phyloP scores from a whole-genome alignment of 768 basidiomycete genomes.

The Mycena leptocephala region DNA sequence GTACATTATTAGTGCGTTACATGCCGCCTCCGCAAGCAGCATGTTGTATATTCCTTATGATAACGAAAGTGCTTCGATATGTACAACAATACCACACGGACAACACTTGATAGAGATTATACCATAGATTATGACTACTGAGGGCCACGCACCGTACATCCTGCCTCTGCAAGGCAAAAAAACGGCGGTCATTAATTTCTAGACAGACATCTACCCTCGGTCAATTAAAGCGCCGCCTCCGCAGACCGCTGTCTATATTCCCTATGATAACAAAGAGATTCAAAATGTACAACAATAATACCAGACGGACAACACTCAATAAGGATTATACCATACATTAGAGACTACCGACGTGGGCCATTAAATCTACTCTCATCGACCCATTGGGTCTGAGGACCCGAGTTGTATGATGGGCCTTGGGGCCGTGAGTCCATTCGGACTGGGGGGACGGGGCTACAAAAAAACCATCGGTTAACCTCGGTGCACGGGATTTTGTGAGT shows the following conservation, averaged over 20 bases:
- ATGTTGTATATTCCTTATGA: too few relatives aligned
- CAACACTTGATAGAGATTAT: background rate
- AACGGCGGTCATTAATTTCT: background rate
- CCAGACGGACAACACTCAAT: background rate
- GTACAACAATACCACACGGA: conserved; percentile 14
- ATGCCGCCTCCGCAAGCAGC: too few relatives aligned
- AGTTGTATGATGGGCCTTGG: background rate
- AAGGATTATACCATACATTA: conserved; percentile 2
- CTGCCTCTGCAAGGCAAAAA: too few relatives aligned
- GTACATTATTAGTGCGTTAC: too few relatives aligned
- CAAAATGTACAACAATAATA: conserved; percentile 15
- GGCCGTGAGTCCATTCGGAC: background rate
- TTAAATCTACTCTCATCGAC: conserved; percentile 22
- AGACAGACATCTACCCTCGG: too few relatives aligned
- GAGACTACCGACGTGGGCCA: conserved; percentile 18
- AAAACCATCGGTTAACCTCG: background rate
- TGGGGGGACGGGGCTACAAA: conserved; percentile 3
- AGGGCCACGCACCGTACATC: too few relatives aligned
- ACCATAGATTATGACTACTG: background rate
- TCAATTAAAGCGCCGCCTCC: too few relatives aligned
- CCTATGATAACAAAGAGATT: background rate
- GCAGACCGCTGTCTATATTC: too few relatives aligned
- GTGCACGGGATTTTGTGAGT: too few relatives aligned
- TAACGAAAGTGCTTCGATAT: background rate
- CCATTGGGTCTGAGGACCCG: conserved; percentile 10